Conservation (phyloP, 257 asterid species). For the Salvia splendens region DNA sequence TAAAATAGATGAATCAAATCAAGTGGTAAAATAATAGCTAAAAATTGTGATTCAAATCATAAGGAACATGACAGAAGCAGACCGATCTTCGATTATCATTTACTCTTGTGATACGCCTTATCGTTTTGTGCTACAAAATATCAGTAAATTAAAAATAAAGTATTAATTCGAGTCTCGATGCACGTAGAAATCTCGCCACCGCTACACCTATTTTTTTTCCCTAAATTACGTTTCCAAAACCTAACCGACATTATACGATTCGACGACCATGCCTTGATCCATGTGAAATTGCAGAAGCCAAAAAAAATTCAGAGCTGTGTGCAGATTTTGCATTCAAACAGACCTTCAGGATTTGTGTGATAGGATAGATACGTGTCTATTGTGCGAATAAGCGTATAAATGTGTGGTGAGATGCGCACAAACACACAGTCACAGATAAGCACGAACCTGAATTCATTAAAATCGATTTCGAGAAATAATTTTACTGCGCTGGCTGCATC, state of each 20-base stretch:
- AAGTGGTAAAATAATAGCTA: background rate
- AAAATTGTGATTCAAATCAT: background rate
- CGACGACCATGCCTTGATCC: constrained; percentile 18
- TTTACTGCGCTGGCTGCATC: background rate
- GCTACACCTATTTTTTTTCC: constrained; percentile 5
- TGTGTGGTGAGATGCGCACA: constrained; percentile 1
- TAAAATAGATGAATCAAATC: background rate
- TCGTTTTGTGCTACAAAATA: constrained; percentile 12
- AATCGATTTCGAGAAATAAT: background rate
- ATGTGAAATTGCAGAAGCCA: background rate
- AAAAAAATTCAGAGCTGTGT: background rate
- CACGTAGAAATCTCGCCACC: constrained; percentile 21
- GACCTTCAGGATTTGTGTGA: constrained; percentile 1
- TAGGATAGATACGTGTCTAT: background rate
- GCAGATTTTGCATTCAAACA: background rate
- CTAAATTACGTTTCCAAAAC: constrained; percentile 20
- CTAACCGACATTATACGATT: background rate
- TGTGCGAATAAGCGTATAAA: constrained; percentile 11
- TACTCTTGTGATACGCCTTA: background rate
- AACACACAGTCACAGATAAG: background rate
- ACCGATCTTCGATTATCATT: background rate
- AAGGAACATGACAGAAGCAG: background rate
- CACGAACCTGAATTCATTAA: constrained; percentile 30
- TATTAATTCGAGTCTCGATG: background rate
- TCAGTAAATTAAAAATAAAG: background rate